Percentiles rank a stretch among this genome's conserved stretches.
phyloP scores from a whole-genome alignment of 108 stramenopile genomes.

The Thalassiosira profunda region DNA sequence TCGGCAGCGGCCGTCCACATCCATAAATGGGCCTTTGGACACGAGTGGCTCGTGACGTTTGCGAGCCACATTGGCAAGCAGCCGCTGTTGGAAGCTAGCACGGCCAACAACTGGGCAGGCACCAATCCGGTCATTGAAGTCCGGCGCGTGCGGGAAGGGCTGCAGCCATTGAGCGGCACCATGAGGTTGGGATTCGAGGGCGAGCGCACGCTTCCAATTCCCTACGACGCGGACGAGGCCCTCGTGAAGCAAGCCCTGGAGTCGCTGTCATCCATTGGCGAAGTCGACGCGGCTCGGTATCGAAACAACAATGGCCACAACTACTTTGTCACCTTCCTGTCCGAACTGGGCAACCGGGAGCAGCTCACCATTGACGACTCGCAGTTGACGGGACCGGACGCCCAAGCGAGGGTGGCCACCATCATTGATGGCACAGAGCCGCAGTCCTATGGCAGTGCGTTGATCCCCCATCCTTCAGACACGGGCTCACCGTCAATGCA shows the following conservation, averaged over 20 bases:
- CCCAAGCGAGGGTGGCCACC: constrained; percentile 60
- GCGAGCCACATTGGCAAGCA: constrained; percentile 73
- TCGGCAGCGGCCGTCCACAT: constrained; percentile 52
- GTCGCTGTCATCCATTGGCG: constrained; percentile 56
- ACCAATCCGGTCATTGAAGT: constrained; percentile 69
- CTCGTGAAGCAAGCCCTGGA: constrained; percentile 75
- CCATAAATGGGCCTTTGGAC: constrained; percentile 81
- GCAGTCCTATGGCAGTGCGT: constrained; percentile 36
- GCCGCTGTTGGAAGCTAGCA: constrained; percentile 54
- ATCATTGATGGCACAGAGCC: constrained; percentile 59
- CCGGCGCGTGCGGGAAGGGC: constrained; percentile 54
- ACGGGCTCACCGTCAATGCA: constrained; percentile 4
- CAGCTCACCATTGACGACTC: constrained; percentile 68
- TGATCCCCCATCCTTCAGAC: constrained; percentile 11
- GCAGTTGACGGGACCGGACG: constrained; percentile 71
- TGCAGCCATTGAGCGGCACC: constrained; percentile 74
- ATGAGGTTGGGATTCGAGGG: constrained; percentile 67
- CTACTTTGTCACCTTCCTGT: constrained; percentile 83
- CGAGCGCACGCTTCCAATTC: constrained; percentile 63
- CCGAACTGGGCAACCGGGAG: constrained; percentile 43
- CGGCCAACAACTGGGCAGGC: constrained; percentile 81
- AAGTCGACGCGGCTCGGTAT: constrained; percentile 64
- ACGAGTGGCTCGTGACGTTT: constrained; percentile 83
- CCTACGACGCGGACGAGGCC: constrained; percentile 63
- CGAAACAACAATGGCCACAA: constrained; percentile 88